A percentile compares a stretch with the other conserved stretches of the same genome.
Evolutionary conservation across 192 early-diverging fungal genomes (phyloP).

Genomic region (Rhizoclosmatium sp.): DNA sequence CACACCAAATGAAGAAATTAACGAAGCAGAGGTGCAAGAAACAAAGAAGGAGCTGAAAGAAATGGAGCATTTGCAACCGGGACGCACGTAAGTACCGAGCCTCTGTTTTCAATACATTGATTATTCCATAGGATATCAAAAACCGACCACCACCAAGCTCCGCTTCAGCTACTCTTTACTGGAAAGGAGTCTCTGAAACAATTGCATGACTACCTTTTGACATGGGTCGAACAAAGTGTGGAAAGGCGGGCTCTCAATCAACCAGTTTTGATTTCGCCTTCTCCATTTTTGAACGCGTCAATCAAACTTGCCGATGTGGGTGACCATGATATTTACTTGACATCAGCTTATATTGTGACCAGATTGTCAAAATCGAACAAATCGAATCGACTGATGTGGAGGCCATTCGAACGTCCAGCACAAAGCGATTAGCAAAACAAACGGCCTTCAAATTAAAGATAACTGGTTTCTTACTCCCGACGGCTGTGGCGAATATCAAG

Average conservation of each 20-base stretch:
- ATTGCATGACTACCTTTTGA: conserved; percentile 4
- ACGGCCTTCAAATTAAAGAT: neutral
- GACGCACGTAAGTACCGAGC: conserved; percentile 12
- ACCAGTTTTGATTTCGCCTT: conserved; percentile 19
- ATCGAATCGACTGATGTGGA: neutral
- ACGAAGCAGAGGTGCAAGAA: conserved; percentile 7
- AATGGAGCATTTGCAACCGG: conserved; percentile 24
- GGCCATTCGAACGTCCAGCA: neutral
- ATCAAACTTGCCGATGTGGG: conserved; percentile 21
- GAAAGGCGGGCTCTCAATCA: conserved; percentile 21
- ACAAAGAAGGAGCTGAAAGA: conserved; percentile 12
- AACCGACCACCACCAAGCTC: neutral
- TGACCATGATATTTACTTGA: neutral
- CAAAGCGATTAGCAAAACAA: neutral
- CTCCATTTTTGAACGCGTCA: conserved; percentile 27
- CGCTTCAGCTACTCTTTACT: neutral
- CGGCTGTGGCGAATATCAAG: neutral
- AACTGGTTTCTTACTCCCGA: neutral
- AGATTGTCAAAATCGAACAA: conserved; percentile 21
- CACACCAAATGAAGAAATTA: neutral
- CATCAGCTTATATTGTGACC: neutral
- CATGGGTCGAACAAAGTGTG: conserved; percentile 25
- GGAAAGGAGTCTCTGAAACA: neutral
- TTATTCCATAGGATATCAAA: neutral
- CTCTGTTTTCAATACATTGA: neutral